Evolutionary conservation across 129 eudicot genomes (phyloP), one percentile per base, ranked within the genome.

Genomic region (Flaveria trinervia): DNA sequence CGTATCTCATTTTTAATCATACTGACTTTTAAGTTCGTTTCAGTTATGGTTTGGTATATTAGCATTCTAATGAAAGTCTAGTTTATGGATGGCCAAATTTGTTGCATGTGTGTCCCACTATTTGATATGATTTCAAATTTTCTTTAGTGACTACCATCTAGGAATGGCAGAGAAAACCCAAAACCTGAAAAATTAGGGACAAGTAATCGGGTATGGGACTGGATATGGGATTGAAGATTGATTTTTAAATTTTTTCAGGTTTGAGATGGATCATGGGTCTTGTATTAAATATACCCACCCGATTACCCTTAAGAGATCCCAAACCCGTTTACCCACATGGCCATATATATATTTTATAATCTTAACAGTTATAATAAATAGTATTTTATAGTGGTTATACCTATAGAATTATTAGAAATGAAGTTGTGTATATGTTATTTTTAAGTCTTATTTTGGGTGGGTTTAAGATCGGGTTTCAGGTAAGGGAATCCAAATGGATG

Each of bases 1-100:
- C 41, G 97, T 95, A 79, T 28, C 71, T 78, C 70, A 43, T 46
- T 72, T 66, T 73, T 73, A 14, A 54, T 33, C 52, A 18, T 62
- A 18, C 8, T 22, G 18, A 62, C 17, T 75, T 20, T 14, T 16
- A 60, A 46, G 15, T 60, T 36, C 59, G 41, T 49, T 46, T 67
- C 16, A 39, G 26, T 79, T 22, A 48, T 54, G 17, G 16, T 12
- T 10, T 20, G 60, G 22, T 43, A 51, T 43, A 26, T 54, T 72
- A 79, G 62, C 49, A 43, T 55, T 70, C 70, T 59, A n/a, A 33
- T 50, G 39, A 16, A 49, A 72, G 33, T 14, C 43, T 39, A 17
- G 51, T 25, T 70, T 45, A 4, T n/a, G 18, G 7, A 52, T 36
- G 22, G 45, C 51, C 61, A n/a, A 46, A 18, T 59, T 59, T 13